These are phyloP conservation scores for Annulohypoxylon maeteangense DNA, from an alignment of 495 filamentous ascomycete species.

Conservation along the genomic window DNA sequence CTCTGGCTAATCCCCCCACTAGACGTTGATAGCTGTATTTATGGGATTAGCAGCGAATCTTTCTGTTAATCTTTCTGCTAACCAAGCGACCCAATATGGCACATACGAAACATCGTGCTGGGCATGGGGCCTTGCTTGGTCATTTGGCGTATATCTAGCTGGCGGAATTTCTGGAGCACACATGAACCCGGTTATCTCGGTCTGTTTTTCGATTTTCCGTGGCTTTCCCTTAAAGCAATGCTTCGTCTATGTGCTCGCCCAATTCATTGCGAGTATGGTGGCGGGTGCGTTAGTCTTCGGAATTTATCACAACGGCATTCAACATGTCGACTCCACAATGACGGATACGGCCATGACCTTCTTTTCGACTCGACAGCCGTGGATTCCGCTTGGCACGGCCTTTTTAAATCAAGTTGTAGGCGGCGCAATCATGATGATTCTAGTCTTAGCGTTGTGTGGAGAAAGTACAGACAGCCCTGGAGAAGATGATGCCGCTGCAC, in stretches of 20 bases:
- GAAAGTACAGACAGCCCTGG: slow-evolving; percentile 63
- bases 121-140: slow-evolving; percentile 67
- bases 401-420: slow-evolving; percentile 65
- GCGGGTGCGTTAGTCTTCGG: slow-evolving; percentile 60
- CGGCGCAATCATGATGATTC: slow-evolving; percentile 56
- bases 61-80: slow-evolving; percentile 56
- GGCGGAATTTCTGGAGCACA: slow-evolving; percentile 67
- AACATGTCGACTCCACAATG: slow-evolving; percentile 48
- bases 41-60: slow-evolving; percentile 63
- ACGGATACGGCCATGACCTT: slow-evolving; percentile 50
- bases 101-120: slow-evolving; percentile 49
- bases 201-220: slow-evolving; percentile 62
- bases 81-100: slow-evolving; percentile 54
- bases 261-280: slow-evolving; percentile 59
- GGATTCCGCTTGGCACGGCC: slow-evolving; percentile 57
- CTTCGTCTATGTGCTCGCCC: slow-evolving; percentile 60
- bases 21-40: slow-evolving; percentile 47
- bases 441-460: slow-evolving; percentile 64
- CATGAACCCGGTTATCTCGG: slow-evolving; percentile 63
- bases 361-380: slow-evolving; percentile 57
- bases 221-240: slow-evolving; percentile 61
- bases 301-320: slow-evolving; percentile 62
- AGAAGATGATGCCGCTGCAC: slow-evolving; percentile 63
- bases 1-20: slow-evolving; percentile 2
- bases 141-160: slow-evolving; percentile 68